Percentiles rank a stretch among this genome's conserved stretches.
phyloP scores from a whole-genome alignment of 225 moss, liverwort and hornwort species.

The Marchantia polymorpha region DNA sequence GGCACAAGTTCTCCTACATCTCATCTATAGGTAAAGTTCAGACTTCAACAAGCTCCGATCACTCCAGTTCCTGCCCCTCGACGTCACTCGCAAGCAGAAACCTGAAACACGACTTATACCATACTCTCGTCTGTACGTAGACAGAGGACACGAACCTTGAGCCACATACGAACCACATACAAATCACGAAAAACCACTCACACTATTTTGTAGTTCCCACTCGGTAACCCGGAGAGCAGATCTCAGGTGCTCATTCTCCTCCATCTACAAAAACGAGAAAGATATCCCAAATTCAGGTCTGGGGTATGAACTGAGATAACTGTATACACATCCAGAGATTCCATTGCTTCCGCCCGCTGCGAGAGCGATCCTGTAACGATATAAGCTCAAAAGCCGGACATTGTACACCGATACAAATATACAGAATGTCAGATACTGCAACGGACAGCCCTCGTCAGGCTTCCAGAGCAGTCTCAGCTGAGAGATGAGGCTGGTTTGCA shows the following conservation, averaged over 20 bases:
- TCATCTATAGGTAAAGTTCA: not conserved
- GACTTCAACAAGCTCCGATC: not conserved
- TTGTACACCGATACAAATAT: not conserved
- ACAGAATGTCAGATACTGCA: no score
- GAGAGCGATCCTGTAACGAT: not conserved
- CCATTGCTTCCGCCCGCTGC: not conserved
- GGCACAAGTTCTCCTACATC: no score
- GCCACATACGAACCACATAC: not conserved
- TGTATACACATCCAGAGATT: constrained; percentile 1
- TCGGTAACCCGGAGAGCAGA: constrained; percentile 78
- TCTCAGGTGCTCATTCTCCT: constrained; percentile 91
- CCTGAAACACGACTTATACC: not conserved
- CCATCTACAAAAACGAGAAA: constrained; percentile 64
- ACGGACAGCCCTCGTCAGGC: not conserved
- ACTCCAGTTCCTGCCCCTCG: not conserved
- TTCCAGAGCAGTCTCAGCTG: not conserved
- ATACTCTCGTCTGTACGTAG: no score
- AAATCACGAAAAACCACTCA: constrained; percentile 39
- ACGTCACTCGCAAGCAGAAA: not conserved
- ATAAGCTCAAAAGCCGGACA: not conserved
- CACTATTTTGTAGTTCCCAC: constrained; percentile 89
- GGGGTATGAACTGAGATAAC: not conserved
- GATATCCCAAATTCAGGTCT: constrained; percentile 6
- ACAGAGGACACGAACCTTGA: not conserved
- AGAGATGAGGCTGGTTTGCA: not conserved